These are phyloP conservation scores for Lanzia echinophila DNA, from an alignment of 2,329 filamentous ascomycete species.

Conservation along the genomic window DNA sequence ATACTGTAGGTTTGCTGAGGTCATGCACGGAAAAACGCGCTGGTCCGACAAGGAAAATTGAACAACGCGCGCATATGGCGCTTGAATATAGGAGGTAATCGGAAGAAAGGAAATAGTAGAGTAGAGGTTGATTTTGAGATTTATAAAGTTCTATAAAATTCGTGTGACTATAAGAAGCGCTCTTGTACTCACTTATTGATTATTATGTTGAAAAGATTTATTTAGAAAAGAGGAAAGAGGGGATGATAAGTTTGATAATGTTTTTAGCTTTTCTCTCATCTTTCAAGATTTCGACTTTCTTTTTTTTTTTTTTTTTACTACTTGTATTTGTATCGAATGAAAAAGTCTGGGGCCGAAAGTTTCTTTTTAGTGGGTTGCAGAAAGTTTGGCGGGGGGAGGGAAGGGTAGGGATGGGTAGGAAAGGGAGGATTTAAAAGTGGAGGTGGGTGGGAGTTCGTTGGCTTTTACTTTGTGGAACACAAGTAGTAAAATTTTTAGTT, in stretches of 20 bases:
- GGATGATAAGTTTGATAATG: no score
- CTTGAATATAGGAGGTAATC: background rate
- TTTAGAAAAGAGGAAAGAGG: no score
- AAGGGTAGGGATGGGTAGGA: no score
- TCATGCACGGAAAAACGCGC: slow-evolving; percentile 9
- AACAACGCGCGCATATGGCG: slow-evolving; percentile 8
- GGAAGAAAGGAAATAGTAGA: background rate
- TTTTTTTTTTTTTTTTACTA: background rate
- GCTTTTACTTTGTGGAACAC: no score
- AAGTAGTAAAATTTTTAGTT: no score
- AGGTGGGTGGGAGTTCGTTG: no score
- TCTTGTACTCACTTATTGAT: no score
- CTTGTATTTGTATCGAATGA: background rate
- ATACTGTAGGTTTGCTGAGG: background rate
- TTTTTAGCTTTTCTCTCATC: no score
- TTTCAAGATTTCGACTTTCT: no score
- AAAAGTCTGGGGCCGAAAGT: slow-evolving; percentile 4
- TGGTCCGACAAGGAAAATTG: background rate
- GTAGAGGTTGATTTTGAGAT: background rate
- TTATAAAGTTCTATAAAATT: background rate
- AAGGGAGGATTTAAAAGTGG: no score
- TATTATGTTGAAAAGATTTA: no score
- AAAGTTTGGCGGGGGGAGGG: background rate
- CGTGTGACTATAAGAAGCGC: no score
- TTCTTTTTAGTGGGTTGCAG: slow-evolving; percentile 2